Conservation (phyloP, 371 early-diverging fungal species). For the Sporodiniella umbellata region DNA sequence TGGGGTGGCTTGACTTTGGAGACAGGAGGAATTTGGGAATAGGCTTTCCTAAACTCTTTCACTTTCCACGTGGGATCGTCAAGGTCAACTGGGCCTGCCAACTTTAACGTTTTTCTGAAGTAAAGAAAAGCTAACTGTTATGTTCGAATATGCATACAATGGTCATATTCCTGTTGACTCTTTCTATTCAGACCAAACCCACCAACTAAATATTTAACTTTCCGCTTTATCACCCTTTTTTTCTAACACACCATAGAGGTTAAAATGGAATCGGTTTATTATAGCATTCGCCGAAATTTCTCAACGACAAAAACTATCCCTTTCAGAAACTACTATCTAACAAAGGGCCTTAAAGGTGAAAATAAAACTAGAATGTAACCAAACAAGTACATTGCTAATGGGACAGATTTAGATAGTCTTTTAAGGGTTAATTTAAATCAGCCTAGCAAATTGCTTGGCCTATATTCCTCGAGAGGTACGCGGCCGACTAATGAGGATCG, state of each 20-base stretch:
- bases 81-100: no score
- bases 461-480: constrained; percentile 44
- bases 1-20: no score
- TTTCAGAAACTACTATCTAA: constrained; percentile 23
- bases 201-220: no score
- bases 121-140: no score
- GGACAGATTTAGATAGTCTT: constrained; percentile 7
- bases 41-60: no score
- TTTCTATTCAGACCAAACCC: no score
- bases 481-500: constrained; percentile 47
- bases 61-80: no score
- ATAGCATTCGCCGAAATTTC: constrained; percentile 1
- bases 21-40: no score
- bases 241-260: neutral
- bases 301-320: constrained; percentile 5
- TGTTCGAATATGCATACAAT: no score
- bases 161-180: no score
- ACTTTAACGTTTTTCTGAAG: no score
- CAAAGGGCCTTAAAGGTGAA: constrained; percentile 23
- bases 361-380: neutral
- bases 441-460: constrained; percentile 30
- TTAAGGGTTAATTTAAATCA: constrained; percentile 26
- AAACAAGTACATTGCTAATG: no score
- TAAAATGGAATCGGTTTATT: neutral
- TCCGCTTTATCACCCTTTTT: neutral